Conservation (phyloP, 2,329 filamentous ascomycete species). For the Talaromyces funiculosus region DNA sequence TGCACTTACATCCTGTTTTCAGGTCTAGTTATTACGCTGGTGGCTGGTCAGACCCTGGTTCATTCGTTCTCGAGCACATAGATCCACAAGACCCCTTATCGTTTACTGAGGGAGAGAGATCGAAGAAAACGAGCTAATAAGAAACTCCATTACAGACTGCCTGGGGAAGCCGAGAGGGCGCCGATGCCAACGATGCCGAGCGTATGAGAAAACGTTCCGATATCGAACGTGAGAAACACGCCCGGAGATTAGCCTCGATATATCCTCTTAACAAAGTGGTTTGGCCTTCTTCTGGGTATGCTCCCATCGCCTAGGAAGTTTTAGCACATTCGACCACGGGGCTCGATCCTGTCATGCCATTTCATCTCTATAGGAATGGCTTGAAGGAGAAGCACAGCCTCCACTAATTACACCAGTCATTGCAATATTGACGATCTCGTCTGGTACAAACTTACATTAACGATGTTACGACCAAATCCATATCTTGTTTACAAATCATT, state of each 20-base stretch:
- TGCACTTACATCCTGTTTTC: not conserved
- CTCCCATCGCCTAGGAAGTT: not conserved
- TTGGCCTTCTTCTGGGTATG: slow-evolving; percentile 3
- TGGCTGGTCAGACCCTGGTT: not conserved
- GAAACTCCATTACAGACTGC: slow-evolving; percentile 60
- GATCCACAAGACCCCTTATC: not conserved
- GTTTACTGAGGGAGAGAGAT: not conserved
- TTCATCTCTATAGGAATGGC: not conserved
- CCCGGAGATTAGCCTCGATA: not conserved
- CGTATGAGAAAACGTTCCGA: slow-evolving; percentile 52
- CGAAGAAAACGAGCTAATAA: not conserved
- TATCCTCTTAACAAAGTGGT: slow-evolving; percentile 9
- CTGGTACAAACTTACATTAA: not conserved
- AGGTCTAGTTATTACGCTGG: not conserved
- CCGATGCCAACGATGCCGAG: slow-evolving; percentile 73
- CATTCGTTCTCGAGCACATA: not conserved
- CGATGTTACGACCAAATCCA: not conserved
- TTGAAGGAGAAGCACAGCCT: not conserved
- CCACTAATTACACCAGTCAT: not conserved
- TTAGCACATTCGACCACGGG: not conserved
- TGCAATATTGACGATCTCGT: not conserved
- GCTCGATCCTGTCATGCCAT: not conserved
- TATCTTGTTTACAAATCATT: not conserved
- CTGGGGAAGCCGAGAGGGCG: slow-evolving; percentile 90
- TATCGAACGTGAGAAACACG: slow-evolving; percentile 26